Base-by-base conservation (phyloP, 345 rosid species). In the Gossypioides kirkii region DNA sequence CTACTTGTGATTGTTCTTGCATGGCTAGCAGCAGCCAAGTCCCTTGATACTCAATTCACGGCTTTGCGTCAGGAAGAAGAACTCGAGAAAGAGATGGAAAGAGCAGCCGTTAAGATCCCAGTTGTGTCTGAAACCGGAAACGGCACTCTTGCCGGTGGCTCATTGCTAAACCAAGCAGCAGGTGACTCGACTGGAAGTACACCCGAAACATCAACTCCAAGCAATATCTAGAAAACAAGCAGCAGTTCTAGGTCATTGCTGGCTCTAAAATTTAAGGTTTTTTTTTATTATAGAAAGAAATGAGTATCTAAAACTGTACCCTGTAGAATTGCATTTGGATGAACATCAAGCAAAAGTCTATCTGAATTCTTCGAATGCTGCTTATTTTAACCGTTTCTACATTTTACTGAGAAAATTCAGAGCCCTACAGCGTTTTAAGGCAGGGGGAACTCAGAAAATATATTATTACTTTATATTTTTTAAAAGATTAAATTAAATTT, bases 51-150 rank as follows among this genome's bases (percentile, higher is more conserved):
- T 63, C 96, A 94, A 72, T 94, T 94, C 78, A 91, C 82, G 43
- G 82, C 88, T 49, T 71, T 91, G 63, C 91, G 94, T 52, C 80
- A 5, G 16, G 98, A 91, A 81, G 98, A 94, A 82, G 97, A 94
- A 82, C 93, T 94, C 0, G 96, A 94, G 87, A 88, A 87, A 84
- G 91, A 91, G 84, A 84, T 94, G 94, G 98, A 91, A 85, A 86
- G 90, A 82, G 94, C 91, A 53, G 81, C 87, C 14, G 85, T 91
- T 49, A 91, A 90, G 85, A 84, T 94, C 45, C 96, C 90, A 2
- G 85, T 91, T 18, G 86, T 88, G 42, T 80, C 91, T 3, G 93
- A 87, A 75, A 66, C 71, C 4, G 82, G 83, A 10, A 89, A 88
- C 8, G 91, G 88, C 70, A 80, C 86, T 17, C 72, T 86, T 62